phyloP scores from a whole-genome alignment of 1,284 basidiomycete genomes.

The Cutaneotrichosporon daszewskae region DNA sequence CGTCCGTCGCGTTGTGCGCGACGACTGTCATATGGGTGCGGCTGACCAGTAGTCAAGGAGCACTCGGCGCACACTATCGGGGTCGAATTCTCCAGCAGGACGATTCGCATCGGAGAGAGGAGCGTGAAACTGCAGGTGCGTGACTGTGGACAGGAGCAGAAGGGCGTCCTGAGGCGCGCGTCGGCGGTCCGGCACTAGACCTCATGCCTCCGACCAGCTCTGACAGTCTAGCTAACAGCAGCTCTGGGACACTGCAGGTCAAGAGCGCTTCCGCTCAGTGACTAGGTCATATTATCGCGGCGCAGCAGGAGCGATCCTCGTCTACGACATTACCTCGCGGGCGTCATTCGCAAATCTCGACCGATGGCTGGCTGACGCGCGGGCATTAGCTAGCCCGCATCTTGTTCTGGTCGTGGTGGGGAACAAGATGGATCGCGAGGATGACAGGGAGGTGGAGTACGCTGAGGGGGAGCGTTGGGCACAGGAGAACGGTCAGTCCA shows the following conservation, averaged over 20 bases:
- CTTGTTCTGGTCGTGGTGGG: constrained; percentile 87
- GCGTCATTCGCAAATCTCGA: constrained; percentile 68
- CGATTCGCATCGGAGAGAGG: constrained; percentile 82
- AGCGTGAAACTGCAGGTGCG: constrained; percentile 86
- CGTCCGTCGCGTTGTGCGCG: constrained; percentile 47
- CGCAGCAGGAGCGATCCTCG: constrained; percentile 86
- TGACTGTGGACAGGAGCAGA: no score
- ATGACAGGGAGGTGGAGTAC: constrained; percentile 91
- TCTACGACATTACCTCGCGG: constrained; percentile 85
- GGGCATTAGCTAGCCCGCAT: constrained; percentile 76
- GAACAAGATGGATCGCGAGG: constrained; percentile 90
- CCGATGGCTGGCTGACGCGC: constrained; percentile 85
- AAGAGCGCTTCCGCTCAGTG: constrained; percentile 93
- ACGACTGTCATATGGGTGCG: neutral
- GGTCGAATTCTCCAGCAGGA: constrained; percentile 87
- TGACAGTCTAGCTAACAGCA: constrained; percentile 38
- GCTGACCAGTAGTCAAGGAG: constrained; percentile 60
- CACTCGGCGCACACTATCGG: constrained; percentile 97
- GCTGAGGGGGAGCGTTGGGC: constrained; percentile 92
- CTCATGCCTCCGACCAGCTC: no score
- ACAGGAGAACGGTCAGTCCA: constrained; percentile 70
- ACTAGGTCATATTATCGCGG: constrained; percentile 95
- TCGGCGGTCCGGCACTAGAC: neutral
- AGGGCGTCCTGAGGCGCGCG: neutral
- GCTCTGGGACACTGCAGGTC: constrained; percentile 97